A percentile compares a stretch with the other conserved stretches of the same genome.
These are phyloP conservation scores for Catenaria anguillulae DNA, from an alignment of 371 early-diverging fungal genomes.

Conservation along the genomic window DNA sequence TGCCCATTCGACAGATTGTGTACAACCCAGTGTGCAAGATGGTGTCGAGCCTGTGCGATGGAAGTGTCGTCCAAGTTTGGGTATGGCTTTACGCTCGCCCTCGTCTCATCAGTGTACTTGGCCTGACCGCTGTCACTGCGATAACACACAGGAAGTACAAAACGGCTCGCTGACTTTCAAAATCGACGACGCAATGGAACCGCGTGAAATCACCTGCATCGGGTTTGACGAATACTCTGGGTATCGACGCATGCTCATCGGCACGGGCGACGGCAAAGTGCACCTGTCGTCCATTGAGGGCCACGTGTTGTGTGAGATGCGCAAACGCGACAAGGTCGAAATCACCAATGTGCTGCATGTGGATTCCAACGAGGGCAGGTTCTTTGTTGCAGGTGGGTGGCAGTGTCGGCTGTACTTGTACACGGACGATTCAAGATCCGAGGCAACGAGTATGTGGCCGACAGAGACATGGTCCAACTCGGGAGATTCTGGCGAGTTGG, in stretches of 20 bases:
- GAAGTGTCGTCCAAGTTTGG: constrained; percentile 27
- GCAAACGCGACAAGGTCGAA: constrained; percentile 23
- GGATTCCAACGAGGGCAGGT: constrained; percentile 32
- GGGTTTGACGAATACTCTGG: constrained; percentile 15
- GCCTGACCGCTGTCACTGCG: no score
- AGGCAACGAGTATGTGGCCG: constrained; percentile 14
- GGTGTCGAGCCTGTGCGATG: constrained; percentile 13
- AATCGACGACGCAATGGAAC: background rate
- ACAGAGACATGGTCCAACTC: constrained; percentile 15
- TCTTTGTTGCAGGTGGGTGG: constrained; percentile 37
- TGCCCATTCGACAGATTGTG: background rate
- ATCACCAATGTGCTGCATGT: constrained; percentile 31
- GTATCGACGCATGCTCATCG: background rate
- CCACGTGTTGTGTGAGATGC: constrained; percentile 30
- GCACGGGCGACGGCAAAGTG: constrained; percentile 27
- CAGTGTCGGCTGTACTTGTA: constrained; percentile 12
- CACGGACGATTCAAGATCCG: constrained; percentile 6
- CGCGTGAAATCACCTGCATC: constrained; percentile 23
- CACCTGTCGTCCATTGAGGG: constrained; percentile 39
- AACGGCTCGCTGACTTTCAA: background rate
- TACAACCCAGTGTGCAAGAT: constrained; percentile 24
- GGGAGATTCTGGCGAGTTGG: background rate
- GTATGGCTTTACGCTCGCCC: constrained; percentile 16
- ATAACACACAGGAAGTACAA: constrained; percentile 15
- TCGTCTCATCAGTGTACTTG: no score